Conservation (phyloP, 2,329 filamentous ascomycete species). For the Cyanodermella asteris region DNA sequence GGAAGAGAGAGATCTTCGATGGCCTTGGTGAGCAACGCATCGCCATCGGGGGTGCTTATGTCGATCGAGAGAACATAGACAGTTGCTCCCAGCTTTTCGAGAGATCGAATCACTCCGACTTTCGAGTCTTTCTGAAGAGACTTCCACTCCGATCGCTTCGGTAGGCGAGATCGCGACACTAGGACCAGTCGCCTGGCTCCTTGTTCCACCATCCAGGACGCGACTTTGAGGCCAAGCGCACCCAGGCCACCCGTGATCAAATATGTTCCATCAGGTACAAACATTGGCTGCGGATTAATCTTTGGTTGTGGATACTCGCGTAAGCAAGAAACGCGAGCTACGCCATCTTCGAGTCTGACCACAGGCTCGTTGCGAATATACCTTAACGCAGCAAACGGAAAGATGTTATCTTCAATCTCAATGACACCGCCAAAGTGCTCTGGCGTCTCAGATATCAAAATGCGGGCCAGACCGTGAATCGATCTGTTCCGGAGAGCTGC, state of each 20-base stretch:
- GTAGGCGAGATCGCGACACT: slow-evolving; percentile 17
- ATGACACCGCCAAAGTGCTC: slow-evolving; percentile 19
- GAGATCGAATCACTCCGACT: slow-evolving; percentile 8
- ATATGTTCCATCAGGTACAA: slow-evolving; percentile 19
- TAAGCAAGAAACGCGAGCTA: slow-evolving; percentile 15
- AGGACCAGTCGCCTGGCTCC: slow-evolving; percentile 21
- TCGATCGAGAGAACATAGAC: slow-evolving; percentile 16
- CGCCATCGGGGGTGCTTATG: slow-evolving; percentile 11
- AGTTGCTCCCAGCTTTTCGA: slow-evolving; percentile 14
- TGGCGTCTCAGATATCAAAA: slow-evolving; percentile 18
- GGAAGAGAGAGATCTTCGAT: slow-evolving; percentile 17
- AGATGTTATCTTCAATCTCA: slow-evolving; percentile 13
- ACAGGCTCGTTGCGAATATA: slow-evolving; percentile 18
- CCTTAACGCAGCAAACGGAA: slow-evolving; percentile 16
- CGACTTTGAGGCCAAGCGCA: slow-evolving; percentile 18
- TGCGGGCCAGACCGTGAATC: slow-evolving; percentile 16
- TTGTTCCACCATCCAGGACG: slow-evolving; percentile 17
- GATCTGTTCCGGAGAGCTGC: too few relatives aligned
- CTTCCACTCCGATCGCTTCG: slow-evolving; percentile 14
- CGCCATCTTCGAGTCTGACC: slow-evolving; percentile 18
- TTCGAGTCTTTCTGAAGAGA: slow-evolving; percentile 5
- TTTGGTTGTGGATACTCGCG: slow-evolving; percentile 10
- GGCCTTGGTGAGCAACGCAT: slow-evolving; percentile 7
- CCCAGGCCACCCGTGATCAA: slow-evolving; percentile 22
- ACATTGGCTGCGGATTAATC: slow-evolving; percentile 6